Base-by-base conservation (phyloP, 1,139 yeast species). In the Pichia sorboxylosa region DNA sequence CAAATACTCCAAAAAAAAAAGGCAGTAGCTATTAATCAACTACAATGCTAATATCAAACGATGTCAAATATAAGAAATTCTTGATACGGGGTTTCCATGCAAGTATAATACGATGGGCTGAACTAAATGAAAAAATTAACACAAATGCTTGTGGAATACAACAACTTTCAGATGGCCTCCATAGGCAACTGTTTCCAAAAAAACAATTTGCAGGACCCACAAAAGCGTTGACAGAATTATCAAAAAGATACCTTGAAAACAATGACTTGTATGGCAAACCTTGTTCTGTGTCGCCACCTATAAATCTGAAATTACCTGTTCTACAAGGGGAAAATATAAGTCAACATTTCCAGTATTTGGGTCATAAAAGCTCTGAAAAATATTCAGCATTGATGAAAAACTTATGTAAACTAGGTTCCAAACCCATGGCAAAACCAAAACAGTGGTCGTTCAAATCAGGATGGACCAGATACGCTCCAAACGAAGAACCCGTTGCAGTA, bases 321-420 rank as follows among this genome's bases (percentile, higher is more conserved):
- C 52, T 90, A 18, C 72, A 74, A 30, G 98, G 97, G 1, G 45
- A 54, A 1, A 57, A 73, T 5, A 55, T 92, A 10, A 94, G 81
- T 49, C 94, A 84, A 49, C 98, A 92, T 58, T 92, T 92, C 51
- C 66, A 73, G 45, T 66, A 67, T 40, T 55, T 92, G 3, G 97
- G 94, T 0, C 49, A 59, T 19, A 58, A 64, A 45, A 65, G 73
- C 9, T 56, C 76, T 4, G 70, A 73, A 33, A 83, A 87, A 0
- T 87, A 81, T 54, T 52, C 69, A 28, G 46, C 50, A 29, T 64
- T 73, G 51, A 71, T 60, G 31, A 54, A 52, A 17, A 47, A 49
- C 39, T 69, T 66, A 41, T 64, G 63, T 0, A 43, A 51, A 0
- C 39, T 55, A 0, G 54, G 51, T 0, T 33, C 29, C 10, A 30